These are phyloP conservation scores for Phalaenopsis hybrid DNA, from an alignment of 116 monocot genomes.

Conservation along the genomic window DNA sequence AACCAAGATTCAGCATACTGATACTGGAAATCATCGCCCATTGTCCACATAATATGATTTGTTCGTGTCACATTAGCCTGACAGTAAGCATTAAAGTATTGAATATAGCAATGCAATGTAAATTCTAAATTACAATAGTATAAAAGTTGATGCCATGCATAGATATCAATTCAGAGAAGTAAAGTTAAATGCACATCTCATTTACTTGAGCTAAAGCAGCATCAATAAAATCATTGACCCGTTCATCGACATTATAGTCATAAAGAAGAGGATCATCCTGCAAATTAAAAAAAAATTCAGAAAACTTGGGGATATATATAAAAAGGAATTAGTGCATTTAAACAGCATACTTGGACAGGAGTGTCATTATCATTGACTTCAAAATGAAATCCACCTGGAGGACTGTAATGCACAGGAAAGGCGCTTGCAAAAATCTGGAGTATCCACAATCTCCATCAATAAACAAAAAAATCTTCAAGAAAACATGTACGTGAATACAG, in stretches of 20 bases:
- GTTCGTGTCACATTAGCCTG: constrained; percentile 70
- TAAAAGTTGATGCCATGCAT: background rate
- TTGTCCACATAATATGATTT: constrained; percentile 88
- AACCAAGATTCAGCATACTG: constrained; percentile 87
- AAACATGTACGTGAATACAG: background rate
- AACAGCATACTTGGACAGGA: constrained; percentile 53
- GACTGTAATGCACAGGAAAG: constrained; percentile 69
- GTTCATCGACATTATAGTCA: constrained; percentile 76
- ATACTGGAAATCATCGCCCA: constrained; percentile 76
- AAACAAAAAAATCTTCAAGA: background rate
- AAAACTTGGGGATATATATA: constrained; percentile 2
- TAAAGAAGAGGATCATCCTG: constrained; percentile 70
- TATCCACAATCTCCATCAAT: constrained; percentile 9
- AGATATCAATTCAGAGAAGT: background rate
- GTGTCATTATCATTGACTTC: constrained; percentile 39
- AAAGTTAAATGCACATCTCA: background rate
- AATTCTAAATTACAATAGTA: background rate
- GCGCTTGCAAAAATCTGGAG: constrained; percentile 71
- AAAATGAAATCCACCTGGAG: constrained; percentile 67
- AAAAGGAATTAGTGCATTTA: constrained; percentile 2
- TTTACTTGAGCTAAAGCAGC: constrained; percentile 68
- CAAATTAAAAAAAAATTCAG: constrained; percentile 5
- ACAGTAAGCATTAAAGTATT: constrained; percentile 7
- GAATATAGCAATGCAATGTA: background rate
- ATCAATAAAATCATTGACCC: constrained; percentile 77